Percentiles rank a stretch among this genome's conserved stretches.
phyloP scores from a whole-genome alignment of 2,329 filamentous ascomycete genomes.

The Cordyceps javanica region DNA sequence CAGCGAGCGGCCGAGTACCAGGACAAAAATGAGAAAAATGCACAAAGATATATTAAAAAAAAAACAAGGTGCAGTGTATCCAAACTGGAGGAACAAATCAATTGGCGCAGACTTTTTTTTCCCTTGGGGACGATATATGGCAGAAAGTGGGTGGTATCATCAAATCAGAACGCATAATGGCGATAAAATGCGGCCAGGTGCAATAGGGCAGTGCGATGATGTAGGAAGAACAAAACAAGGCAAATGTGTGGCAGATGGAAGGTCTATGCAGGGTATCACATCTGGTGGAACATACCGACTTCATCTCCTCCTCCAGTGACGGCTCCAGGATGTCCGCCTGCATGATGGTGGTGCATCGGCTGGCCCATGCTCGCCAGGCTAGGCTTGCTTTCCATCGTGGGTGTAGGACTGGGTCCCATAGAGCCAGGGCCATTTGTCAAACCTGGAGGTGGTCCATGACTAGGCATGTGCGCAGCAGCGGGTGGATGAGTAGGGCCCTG shows the following conservation, averaged over 20 bases:
- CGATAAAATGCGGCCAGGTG: conserved; percentile 7
- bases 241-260: conserved; percentile 34
- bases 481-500: conserved; percentile 53
- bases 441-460: conserved; percentile 58
- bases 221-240: conserved; percentile 9
- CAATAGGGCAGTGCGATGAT: conserved; percentile 12
- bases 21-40: neutral
- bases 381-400: conserved; percentile 55
- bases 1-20: neutral
- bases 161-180: conserved; percentile 14
- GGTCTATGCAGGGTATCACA: conserved; percentile 52
- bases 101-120: conserved; percentile 12
- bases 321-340: conserved; percentile 22
- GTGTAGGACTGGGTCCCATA: conserved; percentile 51
- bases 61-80: conserved; percentile 21
- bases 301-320: conserved; percentile 67
- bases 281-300: conserved; percentile 98
- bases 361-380: conserved; percentile 61
- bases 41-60: too few relatives aligned
- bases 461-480: conserved; percentile 57
- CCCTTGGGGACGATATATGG: conserved; percentile 15
- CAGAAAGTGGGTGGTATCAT: conserved; percentile 17
- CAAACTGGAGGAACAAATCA: neutral
- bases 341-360: conserved; percentile 62
- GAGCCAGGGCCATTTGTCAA: conserved; percentile 56